Conservation (phyloP, 805 yeast genomes). For the Candida insectalens region DNA sequence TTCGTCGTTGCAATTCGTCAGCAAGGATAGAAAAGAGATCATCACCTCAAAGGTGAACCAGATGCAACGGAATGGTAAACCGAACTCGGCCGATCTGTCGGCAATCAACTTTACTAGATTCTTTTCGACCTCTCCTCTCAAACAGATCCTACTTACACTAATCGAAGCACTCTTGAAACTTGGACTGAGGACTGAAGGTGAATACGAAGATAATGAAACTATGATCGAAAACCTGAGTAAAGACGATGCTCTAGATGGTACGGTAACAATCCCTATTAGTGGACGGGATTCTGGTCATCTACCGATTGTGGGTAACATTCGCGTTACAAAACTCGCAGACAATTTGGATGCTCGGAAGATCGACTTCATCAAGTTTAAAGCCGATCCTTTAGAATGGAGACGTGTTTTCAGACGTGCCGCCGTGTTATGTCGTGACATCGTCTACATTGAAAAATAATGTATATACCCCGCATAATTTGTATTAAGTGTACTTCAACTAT, state of each 20-base stretch:
- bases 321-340: conserved; percentile 29
- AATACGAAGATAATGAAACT: conserved; percentile 11
- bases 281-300: conserved; percentile 36
- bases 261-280: conserved; percentile 28
- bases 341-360: conserved; percentile 34
- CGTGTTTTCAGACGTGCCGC: conserved; percentile 50
- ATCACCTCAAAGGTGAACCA: conserved; percentile 15
- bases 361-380: conserved; percentile 44
- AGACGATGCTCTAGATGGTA: conserved; percentile 19
- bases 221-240: conserved; percentile 16
- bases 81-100: conserved; percentile 20
- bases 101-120: conserved; percentile 42
- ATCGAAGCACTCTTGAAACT: conserved; percentile 32
- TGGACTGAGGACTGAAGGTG: conserved; percentile 25
- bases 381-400: conserved; percentile 73
- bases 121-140: conserved; percentile 35
- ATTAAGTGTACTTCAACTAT: too few relatives aligned
- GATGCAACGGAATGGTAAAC: conserved; percentile 8
- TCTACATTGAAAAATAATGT: conserved; percentile 27
- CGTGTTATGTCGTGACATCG: conserved; percentile 46
- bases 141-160: conserved; percentile 31
- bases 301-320: conserved; percentile 36
- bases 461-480: too few relatives aligned
- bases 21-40: conserved; percentile 12
- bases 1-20: conserved; percentile 35